A percentile compares a stretch with the other conserved stretches of the same genome.
These are phyloP conservation scores for Alternaria sp. DNA, from an alignment of 2,329 filamentous ascomycete species.

Conservation along the genomic window DNA sequence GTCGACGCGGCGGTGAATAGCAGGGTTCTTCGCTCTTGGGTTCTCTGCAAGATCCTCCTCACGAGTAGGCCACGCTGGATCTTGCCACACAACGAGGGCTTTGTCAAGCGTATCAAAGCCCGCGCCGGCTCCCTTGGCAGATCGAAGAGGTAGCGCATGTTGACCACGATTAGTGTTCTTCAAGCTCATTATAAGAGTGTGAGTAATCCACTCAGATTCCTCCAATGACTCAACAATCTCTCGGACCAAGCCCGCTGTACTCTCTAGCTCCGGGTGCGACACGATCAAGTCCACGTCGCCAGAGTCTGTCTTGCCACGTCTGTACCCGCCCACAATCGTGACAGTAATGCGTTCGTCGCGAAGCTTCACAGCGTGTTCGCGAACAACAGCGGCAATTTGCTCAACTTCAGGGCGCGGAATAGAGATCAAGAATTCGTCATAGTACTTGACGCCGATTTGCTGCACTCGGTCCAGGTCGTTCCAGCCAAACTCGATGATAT, in stretches of 20 bases:
- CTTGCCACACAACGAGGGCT: slow-evolving; percentile 89
- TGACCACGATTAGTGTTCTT: slow-evolving; percentile 77
- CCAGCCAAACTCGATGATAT: slow-evolving; percentile 87
- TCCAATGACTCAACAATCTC: slow-evolving; percentile 77
- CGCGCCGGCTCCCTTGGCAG: slow-evolving; percentile 50
- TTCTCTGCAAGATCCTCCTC: slow-evolving; percentile 44
- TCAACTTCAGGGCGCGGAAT: slow-evolving; percentile 79
- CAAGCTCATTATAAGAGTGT: slow-evolving; percentile 75
- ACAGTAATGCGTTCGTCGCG: slow-evolving; percentile 62
- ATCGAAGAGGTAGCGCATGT: slow-evolving; percentile 62
- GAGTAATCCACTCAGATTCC: slow-evolving; percentile 73
- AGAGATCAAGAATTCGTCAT: slow-evolving; percentile 77
- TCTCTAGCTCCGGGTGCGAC: slow-evolving; percentile 73
- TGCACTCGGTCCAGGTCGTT: slow-evolving; percentile 75
- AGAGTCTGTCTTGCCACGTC: slow-evolving; percentile 74
- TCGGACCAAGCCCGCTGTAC: slow-evolving; percentile 73
- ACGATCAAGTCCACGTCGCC: slow-evolving; percentile 89
- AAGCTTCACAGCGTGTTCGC: slow-evolving; percentile 70
- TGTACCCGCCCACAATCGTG: slow-evolving; percentile 79
- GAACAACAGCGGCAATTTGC: slow-evolving; percentile 68
- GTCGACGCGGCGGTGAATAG: slow-evolving; percentile 83
- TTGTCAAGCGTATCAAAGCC: slow-evolving; percentile 93
- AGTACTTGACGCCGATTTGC: slow-evolving; percentile 93
- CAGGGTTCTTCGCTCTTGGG: slow-evolving; percentile 65
- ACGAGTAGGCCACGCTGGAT: slow-evolving; percentile 59